A percentile compares a stretch with the other conserved stretches of the same genome.
These are phyloP conservation scores for Dysphania ambrosioides DNA, from an alignment of 148 eudicot species.

Conservation along the genomic window DNA sequence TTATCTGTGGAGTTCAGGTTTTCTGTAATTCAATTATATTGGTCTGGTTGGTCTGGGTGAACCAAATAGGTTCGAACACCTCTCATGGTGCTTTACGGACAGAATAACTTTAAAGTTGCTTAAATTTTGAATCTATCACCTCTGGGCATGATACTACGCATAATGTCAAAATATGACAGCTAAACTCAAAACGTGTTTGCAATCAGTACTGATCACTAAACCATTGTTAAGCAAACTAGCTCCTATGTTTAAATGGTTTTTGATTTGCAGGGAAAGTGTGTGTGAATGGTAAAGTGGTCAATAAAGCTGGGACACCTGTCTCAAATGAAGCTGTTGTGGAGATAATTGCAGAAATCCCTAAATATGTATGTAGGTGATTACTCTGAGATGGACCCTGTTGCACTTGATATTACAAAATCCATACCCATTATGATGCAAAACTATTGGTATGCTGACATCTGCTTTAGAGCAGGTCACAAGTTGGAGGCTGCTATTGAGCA, in stretches of 20 bases:
- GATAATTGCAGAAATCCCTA: slow-evolving; percentile 89
- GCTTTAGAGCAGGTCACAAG: slow-evolving; percentile 87
- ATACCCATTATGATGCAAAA: slow-evolving; percentile 11
- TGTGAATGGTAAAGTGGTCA: slow-evolving; percentile 80
- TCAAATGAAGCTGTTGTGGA: slow-evolving; percentile 87
- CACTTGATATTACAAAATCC: slow-evolving; percentile 1
- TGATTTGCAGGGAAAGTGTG: slow-evolving; percentile 59
- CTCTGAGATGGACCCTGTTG: slow-evolving; percentile 31
- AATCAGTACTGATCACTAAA: neutral
- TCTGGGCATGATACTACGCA: neutral
- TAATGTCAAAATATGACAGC: neutral
- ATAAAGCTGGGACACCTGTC: slow-evolving; percentile 84
- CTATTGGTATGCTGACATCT: slow-evolving; percentile 22
- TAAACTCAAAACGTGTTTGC: neutral
- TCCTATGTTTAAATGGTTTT: neutral
- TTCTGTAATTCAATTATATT: neutral
- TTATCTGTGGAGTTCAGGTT: neutral
- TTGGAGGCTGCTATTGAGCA: slow-evolving; percentile 96
- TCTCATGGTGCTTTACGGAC: neutral
- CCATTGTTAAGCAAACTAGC: neutral
- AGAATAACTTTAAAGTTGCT: neutral
- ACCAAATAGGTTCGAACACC: neutral
- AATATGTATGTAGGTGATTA: slow-evolving; percentile 99
- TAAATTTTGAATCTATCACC: neutral
- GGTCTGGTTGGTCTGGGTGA: no score